Conservation (phyloP, 2,329 filamentous ascomycete species). For the Paramyrothecium roridum region DNA sequence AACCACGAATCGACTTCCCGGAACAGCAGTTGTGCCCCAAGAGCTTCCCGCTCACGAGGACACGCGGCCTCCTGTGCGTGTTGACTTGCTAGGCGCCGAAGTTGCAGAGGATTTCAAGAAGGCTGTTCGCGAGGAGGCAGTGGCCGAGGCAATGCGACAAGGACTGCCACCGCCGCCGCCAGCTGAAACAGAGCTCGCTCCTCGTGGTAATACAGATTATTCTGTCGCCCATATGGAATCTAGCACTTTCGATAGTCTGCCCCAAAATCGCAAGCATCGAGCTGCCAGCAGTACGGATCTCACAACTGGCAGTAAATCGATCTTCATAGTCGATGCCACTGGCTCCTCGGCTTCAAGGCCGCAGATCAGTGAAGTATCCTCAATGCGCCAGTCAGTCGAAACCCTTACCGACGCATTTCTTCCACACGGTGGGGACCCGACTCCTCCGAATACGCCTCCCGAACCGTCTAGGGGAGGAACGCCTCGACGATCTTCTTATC, state of each 20-base stretch:
- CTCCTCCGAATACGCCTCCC: conserved; percentile 61
- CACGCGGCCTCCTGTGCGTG: conserved; percentile 56
- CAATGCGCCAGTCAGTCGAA: conserved; percentile 45
- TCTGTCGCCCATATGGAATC: conserved; percentile 42
- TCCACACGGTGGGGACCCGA: conserved; percentile 48
- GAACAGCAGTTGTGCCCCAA: conserved; percentile 59
- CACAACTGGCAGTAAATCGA: conserved; percentile 82
- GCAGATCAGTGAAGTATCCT: conserved; percentile 45
- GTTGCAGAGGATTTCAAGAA: conserved; percentile 76
- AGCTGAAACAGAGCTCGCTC: conserved; percentile 20
- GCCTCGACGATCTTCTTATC: conserved; percentile 52
- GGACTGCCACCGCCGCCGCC: conserved; percentile 12
- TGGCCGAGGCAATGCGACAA: conserved; percentile 27
- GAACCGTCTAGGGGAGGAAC: conserved; percentile 36
- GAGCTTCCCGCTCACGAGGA: conserved; percentile 40
- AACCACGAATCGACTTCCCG: conserved; percentile 56
- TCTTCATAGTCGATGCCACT: conserved; percentile 79
- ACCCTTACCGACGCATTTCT: conserved; percentile 51
- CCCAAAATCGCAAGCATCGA: conserved; percentile 28
- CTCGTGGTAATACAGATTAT: conserved; percentile 32
- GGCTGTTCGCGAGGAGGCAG: conserved; percentile 65
- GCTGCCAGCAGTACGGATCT: conserved; percentile 55
- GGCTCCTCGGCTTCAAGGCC: conserved; percentile 43
- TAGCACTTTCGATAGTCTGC: conserved; percentile 28
- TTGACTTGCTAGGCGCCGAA: conserved; percentile 79